Conservation (phyloP, 2,329 filamentous ascomycete genomes). For the Epichloe sp. region DNA sequence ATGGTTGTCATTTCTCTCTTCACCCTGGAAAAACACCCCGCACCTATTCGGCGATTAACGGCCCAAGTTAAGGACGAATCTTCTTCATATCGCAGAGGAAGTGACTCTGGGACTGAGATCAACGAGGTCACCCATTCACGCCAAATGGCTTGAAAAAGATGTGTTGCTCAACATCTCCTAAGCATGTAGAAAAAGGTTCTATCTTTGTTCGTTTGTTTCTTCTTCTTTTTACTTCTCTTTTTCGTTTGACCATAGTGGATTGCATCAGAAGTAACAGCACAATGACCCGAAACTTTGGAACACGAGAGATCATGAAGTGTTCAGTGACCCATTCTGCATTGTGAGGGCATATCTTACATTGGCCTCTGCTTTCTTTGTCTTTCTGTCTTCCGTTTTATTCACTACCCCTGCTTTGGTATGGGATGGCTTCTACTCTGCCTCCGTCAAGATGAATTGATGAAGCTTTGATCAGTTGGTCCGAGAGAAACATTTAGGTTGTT, state of each 20-base stretch:
- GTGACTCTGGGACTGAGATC: constrained; percentile 25
- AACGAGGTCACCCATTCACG: constrained; percentile 15
- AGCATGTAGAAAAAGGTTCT: not conserved
- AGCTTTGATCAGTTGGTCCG: constrained; percentile 4
- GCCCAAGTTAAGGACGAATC: constrained; percentile 16
- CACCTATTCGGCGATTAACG: constrained; percentile 20
- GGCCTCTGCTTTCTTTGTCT: not conserved
- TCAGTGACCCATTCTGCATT: not conserved
- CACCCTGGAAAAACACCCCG: constrained; percentile 29
- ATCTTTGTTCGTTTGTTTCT: not conserved
- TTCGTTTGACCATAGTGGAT: not conserved
- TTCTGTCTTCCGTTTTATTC: not conserved
- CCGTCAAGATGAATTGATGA: not conserved
- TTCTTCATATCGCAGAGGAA: constrained; percentile 18
- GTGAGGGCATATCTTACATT: not conserved
- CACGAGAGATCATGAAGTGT: not conserved
- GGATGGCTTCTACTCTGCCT: not conserved
- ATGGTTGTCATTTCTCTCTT: constrained; percentile 32
- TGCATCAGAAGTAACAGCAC: not conserved
- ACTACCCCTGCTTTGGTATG: not conserved
- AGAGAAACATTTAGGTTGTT: constrained; percentile 1
- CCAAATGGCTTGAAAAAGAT: constrained; percentile 6
- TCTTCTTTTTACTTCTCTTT: not conserved
- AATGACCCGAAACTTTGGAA: not conserved
- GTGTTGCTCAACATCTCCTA: not conserved